Evolutionary conservation across 768 basidiomycete species (phyloP), one percentile per base, ranked within the genome.

Genomic region (Pleurotus cornucopiae): DNA sequence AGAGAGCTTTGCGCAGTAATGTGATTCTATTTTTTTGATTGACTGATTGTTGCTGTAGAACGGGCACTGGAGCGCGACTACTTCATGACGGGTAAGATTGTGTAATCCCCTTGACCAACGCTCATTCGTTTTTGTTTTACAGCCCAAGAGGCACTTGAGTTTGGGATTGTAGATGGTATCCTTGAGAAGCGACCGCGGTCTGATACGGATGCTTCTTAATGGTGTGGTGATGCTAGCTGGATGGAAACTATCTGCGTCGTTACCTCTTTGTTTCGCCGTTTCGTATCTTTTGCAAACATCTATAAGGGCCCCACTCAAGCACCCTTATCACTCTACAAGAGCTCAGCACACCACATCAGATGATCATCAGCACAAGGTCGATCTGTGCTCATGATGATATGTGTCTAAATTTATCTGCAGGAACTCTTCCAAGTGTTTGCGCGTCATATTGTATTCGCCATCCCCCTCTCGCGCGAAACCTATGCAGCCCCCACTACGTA

Each of bases 81-180:
- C 71, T 98, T 93, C 71, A 89, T 98, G 91, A 96, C 94, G 58
- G 87, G 89, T 86, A 60, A 56, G 69, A 68, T 59, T 23, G 61
- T 63, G 26, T 60, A 51, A 53, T 62, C 23, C 51, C 55, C 41
- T 44, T 45, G 7, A 12, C 16, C 20, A 18, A 18, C 56, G 23
- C 44, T 60, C 34, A 63, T 58, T 49, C 26, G 62, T 56, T 53
- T 48, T 49, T 59, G 46, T 9, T 34, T 34, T 60, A 58, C 70
- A 85, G 91, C 94, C 4, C 84, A 87, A 67, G 91, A 96, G 78
- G 93, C 94, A 11, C 75, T 92, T 60, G 80, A 85, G 37, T 98
- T 98, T 70, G 94, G 94, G 40, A 89, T 98, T 55, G 89, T 97
- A 49, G 94, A 98, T 72, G 89, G 88, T 54, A 91, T 98, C 62